Conservation (phyloP, 1,139 yeast species). For the Candida neerlandica region DNA sequence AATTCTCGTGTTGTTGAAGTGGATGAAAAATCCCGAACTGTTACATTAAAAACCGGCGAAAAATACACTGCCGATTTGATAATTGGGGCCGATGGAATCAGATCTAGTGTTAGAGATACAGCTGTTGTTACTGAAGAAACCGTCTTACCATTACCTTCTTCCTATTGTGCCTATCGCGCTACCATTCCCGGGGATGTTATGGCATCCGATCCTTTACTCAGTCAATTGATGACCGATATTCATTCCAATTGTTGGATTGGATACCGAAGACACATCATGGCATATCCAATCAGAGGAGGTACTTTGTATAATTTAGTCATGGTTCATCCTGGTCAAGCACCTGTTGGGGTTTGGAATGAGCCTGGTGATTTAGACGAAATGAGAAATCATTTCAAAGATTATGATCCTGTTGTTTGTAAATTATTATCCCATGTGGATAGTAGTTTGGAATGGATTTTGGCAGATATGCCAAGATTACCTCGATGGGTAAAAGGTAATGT, state of each 20-base stretch:
- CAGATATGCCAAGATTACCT: slow-evolving; percentile 27
- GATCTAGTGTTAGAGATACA: slow-evolving; percentile 23
- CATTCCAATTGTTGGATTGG: slow-evolving; percentile 37
- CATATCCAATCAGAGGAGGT: slow-evolving; percentile 28
- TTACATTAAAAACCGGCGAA: slow-evolving; percentile 25
- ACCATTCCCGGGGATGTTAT: slow-evolving; percentile 22
- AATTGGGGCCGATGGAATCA: slow-evolving; percentile 42
- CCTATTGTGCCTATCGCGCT: slow-evolving; percentile 21
- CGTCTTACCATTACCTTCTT: slow-evolving; percentile 19
- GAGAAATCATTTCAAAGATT: slow-evolving; percentile 23
- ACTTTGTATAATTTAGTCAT: slow-evolving; percentile 21
- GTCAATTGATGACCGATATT: slow-evolving; percentile 24
- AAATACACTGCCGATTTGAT: slow-evolving; percentile 31
- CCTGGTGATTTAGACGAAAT: slow-evolving; percentile 26
- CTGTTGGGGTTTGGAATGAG: slow-evolving; percentile 21
- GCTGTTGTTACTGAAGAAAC: slow-evolving; percentile 18
- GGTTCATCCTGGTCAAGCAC: slow-evolving; percentile 22
- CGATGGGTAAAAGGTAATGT: slow-evolving; percentile 24
- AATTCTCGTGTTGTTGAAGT: slow-evolving; percentile 24
- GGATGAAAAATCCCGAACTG: slow-evolving; percentile 24
- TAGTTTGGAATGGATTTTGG: slow-evolving; percentile 33
- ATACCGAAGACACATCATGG: slow-evolving; percentile 32
- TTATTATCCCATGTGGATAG: slow-evolving; percentile 23
- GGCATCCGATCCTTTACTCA: slow-evolving; percentile 26
- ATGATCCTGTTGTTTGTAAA: slow-evolving; percentile 30